Evolutionary conservation across 1,284 basidiomycete species (phyloP).

Genomic region (Leccinum insolens): DNA sequence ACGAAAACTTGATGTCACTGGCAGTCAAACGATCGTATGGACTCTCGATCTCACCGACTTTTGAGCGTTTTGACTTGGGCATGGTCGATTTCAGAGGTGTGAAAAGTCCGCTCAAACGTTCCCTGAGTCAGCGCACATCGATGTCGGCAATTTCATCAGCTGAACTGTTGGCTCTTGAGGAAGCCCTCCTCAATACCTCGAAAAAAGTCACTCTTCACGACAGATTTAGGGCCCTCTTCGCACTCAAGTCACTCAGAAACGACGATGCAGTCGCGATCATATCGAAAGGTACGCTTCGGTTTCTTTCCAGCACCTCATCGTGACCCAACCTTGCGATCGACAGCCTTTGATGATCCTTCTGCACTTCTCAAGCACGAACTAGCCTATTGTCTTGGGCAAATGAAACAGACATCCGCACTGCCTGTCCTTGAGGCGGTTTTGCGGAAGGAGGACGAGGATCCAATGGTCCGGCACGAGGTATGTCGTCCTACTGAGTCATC

Average conservation of each 20-base stretch:
- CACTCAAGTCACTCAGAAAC: slow-evolving; percentile 86
- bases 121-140: slow-evolving; percentile 16
- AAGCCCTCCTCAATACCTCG: slow-evolving; percentile 75
- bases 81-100: slow-evolving; percentile 44
- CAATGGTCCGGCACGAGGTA: slow-evolving; percentile 98
- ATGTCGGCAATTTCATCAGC: slow-evolving; percentile 36
- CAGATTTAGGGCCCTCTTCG: slow-evolving; percentile 92
- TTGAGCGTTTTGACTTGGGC: slow-evolving; percentile 88
- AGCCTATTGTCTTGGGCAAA: slow-evolving; percentile 96
- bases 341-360: slow-evolving; percentile 87
- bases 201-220: slow-evolving; percentile 82
- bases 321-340: slow-evolving; percentile 5
- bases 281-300: slow-evolving; percentile 64
- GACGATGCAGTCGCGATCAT: slow-evolving; percentile 86
- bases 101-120: slow-evolving; percentile 38
- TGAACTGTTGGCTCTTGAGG: slow-evolving; percentile 62
- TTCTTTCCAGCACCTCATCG: background rate
- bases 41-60: slow-evolving; percentile 61
- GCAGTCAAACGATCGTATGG: slow-evolving; percentile 9
- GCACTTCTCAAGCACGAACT: slow-evolving; percentile 97
- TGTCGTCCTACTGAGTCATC: slow-evolving; percentile 21
- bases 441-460: slow-evolving; percentile 73
- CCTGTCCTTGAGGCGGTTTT: slow-evolving; percentile 82
- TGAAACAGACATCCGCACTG: slow-evolving; percentile 75
- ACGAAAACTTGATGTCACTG: slow-evolving; percentile 9